Evolutionary conservation across 441 rosid genomes (phyloP), one percentile per base, ranked within the genome.

Genomic region (Populus hybrid): DNA sequence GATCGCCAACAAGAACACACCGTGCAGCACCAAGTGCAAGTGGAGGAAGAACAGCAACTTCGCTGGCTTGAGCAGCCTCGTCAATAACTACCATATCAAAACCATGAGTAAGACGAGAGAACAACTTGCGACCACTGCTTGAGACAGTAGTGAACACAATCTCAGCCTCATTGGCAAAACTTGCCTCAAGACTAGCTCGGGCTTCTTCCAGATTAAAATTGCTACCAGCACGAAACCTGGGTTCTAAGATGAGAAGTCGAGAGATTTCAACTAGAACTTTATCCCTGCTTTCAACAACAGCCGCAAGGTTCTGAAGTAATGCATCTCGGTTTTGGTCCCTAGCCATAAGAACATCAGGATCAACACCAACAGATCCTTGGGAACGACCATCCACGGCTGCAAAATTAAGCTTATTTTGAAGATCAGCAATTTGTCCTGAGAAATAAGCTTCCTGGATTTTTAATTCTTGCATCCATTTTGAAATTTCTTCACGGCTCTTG

Each of bases 61-160:
- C 99, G 75, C 98, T 94, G 75, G 99, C 99, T 86, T 97, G 99
- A 45, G 99, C 99, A 75, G 99, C 99, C 83, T 97, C 99, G 56
- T 97, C 99, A 53, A 94, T 96, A 82, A 96, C 99, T 50, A 96
- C 99, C 99, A 96, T n/a, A n/a, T n/a, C n/a, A n/a, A n/a, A n/a
- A n/a, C n/a, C n/a, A n/a, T n/a, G n/a, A n/a, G n/a, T n/a, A 36
- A 96, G 97, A 73, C 99, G 97, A 80, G 98, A 92, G 87, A 96
- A 96, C 85, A 94, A 78, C 82, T 96, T 96, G 38, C 98, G 95
- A 35, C 99, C 99, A 83, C 99, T 96, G 86, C 99, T 96, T 69
- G 99, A 96, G 68, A 96, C 99, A 11, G 99, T 96, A 53, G 99
- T 96, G 83, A 96, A 96, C 76, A 96, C 99, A 85, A 96, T 96